Evolutionary conservation across 768 basidiomycete genomes (phyloP), one percentile per base, ranked within the genome.

Genomic region (Tulasnella sp.): DNA sequence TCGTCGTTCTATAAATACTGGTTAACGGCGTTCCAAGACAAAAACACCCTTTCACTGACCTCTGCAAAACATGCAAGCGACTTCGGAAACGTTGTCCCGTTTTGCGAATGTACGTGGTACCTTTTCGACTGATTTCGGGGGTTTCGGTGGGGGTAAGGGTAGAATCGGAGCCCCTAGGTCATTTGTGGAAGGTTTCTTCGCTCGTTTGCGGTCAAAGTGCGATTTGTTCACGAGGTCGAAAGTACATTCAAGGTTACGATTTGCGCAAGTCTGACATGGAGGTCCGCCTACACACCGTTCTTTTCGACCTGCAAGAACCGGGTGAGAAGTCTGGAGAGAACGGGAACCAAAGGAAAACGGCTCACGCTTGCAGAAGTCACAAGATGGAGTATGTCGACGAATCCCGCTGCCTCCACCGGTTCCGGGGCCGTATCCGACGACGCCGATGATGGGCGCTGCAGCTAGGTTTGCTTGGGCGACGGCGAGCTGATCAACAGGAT

Each of bases 361-460:
- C 76, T 31, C 36, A 77, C 76, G 76, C 45, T 72, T 77, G 52
- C 76, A 77, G 71, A 77, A 77, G 52, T 77, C 76, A 40, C 76
- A 77, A 22, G 76, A 76, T 8, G 75, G 75, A 22, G 75, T 76
- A 45, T 76, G 75, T 54, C 75, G 31, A 42, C 52, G 39, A 36
- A 76, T 76, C 15, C 75, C 75, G 11, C 38, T 40, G 12, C 75
- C 75, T 15, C 75, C 75, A 7, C 75, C 75, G 40, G 64, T 76
- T 40, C 75, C 75, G 15, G 75, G 75, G 22, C 75, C 75, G 40
- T 76, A 76, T 22, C 75, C 75, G 11, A 76, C 67, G n/a, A 76
- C 75, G 15, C 75, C 75, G 12, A 76, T 38, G 67, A 76, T 49
- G 17, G 75, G 69, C 11, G 75, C 75, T 0, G 75, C 75, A 15